Conservation (phyloP, 345 rosid genomes). For the Gossypium longicalyx region DNA sequence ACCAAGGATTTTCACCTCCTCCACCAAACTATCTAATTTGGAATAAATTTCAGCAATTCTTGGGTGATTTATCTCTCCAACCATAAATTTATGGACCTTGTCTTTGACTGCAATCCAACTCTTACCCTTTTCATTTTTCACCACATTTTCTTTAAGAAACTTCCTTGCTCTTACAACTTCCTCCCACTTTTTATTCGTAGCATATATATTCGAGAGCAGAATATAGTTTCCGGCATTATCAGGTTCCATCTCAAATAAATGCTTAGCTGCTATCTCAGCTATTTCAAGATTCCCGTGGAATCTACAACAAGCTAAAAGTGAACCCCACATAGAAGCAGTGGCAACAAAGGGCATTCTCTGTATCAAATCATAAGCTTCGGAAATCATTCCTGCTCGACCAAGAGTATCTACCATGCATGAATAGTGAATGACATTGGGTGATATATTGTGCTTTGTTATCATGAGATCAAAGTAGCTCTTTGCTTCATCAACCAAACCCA, state of each 20-base stretch:
- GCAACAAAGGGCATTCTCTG: constrained; percentile 57
- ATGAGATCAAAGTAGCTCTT: constrained; percentile 51
- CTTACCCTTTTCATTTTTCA: constrained; percentile 61
- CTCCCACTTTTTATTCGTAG: constrained; percentile 55
- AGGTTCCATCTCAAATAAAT: constrained; percentile 65
- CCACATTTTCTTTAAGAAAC: constrained; percentile 45
- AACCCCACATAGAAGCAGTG: constrained; percentile 78
- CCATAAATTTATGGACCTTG: constrained; percentile 58
- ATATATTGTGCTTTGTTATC: constrained; percentile 40
- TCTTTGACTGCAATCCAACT: constrained; percentile 80
- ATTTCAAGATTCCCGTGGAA: constrained; percentile 50
- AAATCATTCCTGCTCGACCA: constrained; percentile 53
- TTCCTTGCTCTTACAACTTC: constrained; percentile 57
- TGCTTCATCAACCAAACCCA: constrained; percentile 64
- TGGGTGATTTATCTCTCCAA: constrained; percentile 53
- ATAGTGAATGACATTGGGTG: constrained; percentile 61
- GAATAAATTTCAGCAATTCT: constrained; percentile 50
- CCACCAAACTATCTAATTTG: constrained; percentile 43
- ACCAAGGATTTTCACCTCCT: constrained; percentile 42
- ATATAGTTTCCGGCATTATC: constrained; percentile 76
- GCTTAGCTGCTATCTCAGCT: constrained; percentile 67
- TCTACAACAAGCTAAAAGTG: constrained; percentile 71
- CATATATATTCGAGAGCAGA: constrained; percentile 59
- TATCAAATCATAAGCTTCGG: constrained; percentile 61
- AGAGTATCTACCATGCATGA: constrained; percentile 91